A percentile compares a stretch with the other conserved stretches of the same genome.
phyloP scores from a whole-genome alignment of 441 rosid species.

The Iberis amara region DNA sequence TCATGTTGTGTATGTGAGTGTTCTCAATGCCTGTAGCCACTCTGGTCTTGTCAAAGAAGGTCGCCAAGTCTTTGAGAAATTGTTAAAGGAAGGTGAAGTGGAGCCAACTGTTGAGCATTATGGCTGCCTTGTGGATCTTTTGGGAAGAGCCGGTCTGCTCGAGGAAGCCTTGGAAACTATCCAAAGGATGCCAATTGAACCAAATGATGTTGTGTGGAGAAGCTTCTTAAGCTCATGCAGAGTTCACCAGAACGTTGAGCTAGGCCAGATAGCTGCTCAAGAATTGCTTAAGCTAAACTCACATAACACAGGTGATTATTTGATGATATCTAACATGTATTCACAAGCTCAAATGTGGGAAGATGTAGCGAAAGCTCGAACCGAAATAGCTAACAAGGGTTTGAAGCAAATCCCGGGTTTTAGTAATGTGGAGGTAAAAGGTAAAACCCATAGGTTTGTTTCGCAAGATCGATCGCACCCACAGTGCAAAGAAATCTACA shows the following conservation, averaged over 20 bases:
- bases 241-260: slow-evolving; percentile 43
- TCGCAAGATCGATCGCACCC: slow-evolving; percentile 52
- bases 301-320: slow-evolving; percentile 47
- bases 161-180: slow-evolving; percentile 49
- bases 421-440: slow-evolving; percentile 49
- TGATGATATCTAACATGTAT: slow-evolving; percentile 46
- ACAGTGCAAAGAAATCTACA: slow-evolving; percentile 35
- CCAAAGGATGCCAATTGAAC: slow-evolving; percentile 42
- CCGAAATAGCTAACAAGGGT: slow-evolving; percentile 38
- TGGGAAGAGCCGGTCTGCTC: slow-evolving; percentile 52
- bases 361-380: slow-evolving; percentile 42
- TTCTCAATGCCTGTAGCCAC: slow-evolving; percentile 58
- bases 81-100: slow-evolving; percentile 34
- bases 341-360: slow-evolving; percentile 51
- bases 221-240: slow-evolving; percentile 55
- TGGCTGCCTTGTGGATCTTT: slow-evolving; percentile 59
- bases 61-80: slow-evolving; percentile 35
- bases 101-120: slow-evolving; percentile 50
- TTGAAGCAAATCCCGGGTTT: slow-evolving; percentile 49
- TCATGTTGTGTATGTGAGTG: slow-evolving; percentile 48
- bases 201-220: slow-evolving; percentile 60
- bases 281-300: slow-evolving; percentile 35
- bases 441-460: slow-evolving; percentile 49
- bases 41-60: slow-evolving; percentile 53
- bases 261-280: slow-evolving; percentile 44